These are phyloP conservation scores for Phytophthora vignae DNA, from an alignment of 352 stramenopile genomes.

Conservation along the genomic window DNA sequence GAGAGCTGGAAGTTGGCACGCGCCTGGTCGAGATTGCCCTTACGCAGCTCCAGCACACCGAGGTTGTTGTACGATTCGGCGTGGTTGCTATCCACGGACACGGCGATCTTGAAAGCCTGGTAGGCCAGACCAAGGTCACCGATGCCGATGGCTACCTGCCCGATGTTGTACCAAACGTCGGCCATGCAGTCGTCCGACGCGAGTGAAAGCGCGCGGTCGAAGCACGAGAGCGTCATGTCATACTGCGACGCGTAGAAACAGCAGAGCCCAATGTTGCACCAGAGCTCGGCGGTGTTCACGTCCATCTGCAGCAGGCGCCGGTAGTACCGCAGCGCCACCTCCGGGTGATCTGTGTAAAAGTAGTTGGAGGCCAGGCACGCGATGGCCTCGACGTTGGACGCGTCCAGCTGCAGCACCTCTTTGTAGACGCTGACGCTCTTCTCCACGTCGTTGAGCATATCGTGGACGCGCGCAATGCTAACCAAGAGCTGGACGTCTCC, in stretches of 20 bases:
- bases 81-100: conserved; percentile 92
- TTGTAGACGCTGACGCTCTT: conserved; percentile 86
- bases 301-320: conserved; percentile 94
- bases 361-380: conserved; percentile 93
- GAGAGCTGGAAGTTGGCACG: conserved; percentile 85
- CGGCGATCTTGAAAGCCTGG: conserved; percentile 94
- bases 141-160: conserved; percentile 93
- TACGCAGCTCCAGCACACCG: conserved; percentile 90
- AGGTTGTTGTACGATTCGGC: conserved; percentile 94
- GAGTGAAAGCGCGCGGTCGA: conserved; percentile 90
- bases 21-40: conserved; percentile 89
- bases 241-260: conserved; percentile 96
- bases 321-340: conserved; percentile 94
- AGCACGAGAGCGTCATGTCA: conserved; percentile 95
- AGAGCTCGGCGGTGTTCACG: conserved; percentile 92
- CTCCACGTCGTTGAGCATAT: conserved; percentile 93
- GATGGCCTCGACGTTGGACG: conserved; percentile 92
- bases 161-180: conserved; percentile 96
- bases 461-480: conserved; percentile 90
- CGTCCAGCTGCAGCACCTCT: conserved; percentile 88
- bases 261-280: conserved; percentile 95
- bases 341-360: conserved; percentile 94
- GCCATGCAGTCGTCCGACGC: conserved; percentile 92
- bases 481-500: conserved; percentile 86
- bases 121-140: conserved; percentile 93